Conservation (phyloP, 1,284 basidiomycete species). For the Cutaneotrichosporon daszewskae region DNA sequence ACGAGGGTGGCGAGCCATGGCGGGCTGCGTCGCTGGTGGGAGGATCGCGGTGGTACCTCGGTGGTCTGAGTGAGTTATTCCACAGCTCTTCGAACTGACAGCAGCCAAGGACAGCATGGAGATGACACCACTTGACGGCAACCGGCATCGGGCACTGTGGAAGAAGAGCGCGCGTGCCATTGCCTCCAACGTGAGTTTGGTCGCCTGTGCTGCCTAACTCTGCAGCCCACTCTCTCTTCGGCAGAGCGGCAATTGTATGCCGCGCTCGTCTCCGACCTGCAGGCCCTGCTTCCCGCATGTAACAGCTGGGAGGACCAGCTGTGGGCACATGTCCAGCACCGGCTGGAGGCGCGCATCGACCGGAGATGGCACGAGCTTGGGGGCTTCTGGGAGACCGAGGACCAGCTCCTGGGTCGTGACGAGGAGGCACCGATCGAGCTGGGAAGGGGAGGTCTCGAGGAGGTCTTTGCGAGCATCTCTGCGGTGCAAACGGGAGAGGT, state of each 20-base stretch:
- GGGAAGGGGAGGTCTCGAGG: conserved; percentile 34
- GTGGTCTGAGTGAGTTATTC: conserved; percentile 34
- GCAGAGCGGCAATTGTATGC: conserved; percentile 82
- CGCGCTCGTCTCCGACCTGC: conserved; percentile 75
- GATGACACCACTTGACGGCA: conserved; percentile 51
- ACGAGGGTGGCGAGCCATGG: conserved; percentile 84
- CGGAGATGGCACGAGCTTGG: conserved; percentile 39
- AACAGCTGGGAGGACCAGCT: conserved; percentile 89
- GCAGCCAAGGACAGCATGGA: conserved; percentile 48
- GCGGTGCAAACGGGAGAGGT: conserved; percentile 31
- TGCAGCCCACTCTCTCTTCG: conserved; percentile 61
- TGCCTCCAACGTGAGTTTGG: conserved; percentile 63
- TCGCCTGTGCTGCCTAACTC: conserved; percentile 3
- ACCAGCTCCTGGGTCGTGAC: conserved; percentile 23
- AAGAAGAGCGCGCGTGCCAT: conserved; percentile 73
- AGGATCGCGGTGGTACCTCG: conserved; percentile 39
- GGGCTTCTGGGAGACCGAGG: conserved; percentile 46
- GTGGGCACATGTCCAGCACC: conserved; percentile 82
- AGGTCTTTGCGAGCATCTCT: conserved; percentile 41
- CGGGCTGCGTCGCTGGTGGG: conserved; percentile 52
- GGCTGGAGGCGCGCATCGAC: conserved; percentile 61
- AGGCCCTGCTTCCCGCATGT: conserved; percentile 68
- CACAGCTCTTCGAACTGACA: not conserved
- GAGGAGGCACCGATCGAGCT: conserved; percentile 30
- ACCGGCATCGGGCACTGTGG: conserved; percentile 70